Evolutionary conservation across 2,329 filamentous ascomycete species (phyloP), one percentile per base, ranked within the genome.

Genomic region (Xylariaceae sp.): DNA sequence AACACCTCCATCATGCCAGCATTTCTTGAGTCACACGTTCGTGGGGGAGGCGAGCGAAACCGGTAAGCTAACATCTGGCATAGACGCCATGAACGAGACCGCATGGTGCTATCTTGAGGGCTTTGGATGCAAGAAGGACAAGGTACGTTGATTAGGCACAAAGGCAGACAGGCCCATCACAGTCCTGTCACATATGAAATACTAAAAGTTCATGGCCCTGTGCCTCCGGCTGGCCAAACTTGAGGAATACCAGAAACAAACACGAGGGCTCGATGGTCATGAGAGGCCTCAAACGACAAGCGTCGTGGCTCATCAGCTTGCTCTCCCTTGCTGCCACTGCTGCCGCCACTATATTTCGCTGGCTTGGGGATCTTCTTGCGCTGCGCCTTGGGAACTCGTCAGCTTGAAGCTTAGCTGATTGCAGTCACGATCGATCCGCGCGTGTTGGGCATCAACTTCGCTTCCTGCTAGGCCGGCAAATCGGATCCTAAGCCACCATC

Each of bases 51-150:
- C 61, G 62, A 63, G 65, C 73, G 68, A 65, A 58, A 53, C 55
- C 56, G 57, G 53, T 61, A 51, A 29, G 47, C 62, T 61, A 60
- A 61, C 59, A 16, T 39, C 46, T 65, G 61, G 62, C 58, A 59
- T 66, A 87, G 95, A 99, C 78, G 95, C 93, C 56, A 96, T 98
- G 93, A 96, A 97, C 72, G 94, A 98, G 75, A 89, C 89, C 51
- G 95, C 88, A 31, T 96, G 92, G 92, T 99, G 95, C 79, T 98
- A 95, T 81, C 76, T 96, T 24, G 90, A 97, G 72, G 95, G 95
- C n/a, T 96, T 96, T 75, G 95, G 95, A 29, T 94, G 92, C 71
- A 95, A 92, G 75, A 99, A 98, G 75, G 93, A 99, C 80, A 98
- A 96, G 90, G 94, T 97, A 82, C 76, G 91, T 85, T 60, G 62